Percentiles rank a stretch among this genome's conserved stretches.
phyloP scores from a whole-genome alignment of 176 grass and related monocot genomes.

The Oryza australiensis region DNA sequence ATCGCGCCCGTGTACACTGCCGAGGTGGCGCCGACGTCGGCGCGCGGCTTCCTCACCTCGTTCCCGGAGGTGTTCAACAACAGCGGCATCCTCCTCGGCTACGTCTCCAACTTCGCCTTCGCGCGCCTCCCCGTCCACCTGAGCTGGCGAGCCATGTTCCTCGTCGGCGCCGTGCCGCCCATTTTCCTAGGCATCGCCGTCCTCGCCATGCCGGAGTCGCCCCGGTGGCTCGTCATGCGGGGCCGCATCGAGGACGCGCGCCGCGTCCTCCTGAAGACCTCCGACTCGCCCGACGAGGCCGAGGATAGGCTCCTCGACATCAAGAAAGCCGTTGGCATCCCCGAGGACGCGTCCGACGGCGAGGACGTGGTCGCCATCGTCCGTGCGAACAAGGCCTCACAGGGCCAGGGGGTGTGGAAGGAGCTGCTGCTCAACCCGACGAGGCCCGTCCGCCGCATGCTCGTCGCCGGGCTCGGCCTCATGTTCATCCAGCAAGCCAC shows the following conservation, averaged over 20 bases:
- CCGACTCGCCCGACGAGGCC: constrained; percentile 63
- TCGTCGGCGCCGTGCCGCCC: constrained; percentile 72
- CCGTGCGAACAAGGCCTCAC: constrained; percentile 16
- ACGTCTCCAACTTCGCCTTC: constrained; percentile 97
- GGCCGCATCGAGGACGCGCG: constrained; percentile 73
- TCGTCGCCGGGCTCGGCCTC: constrained; percentile 63
- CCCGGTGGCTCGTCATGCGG: constrained; percentile 93
- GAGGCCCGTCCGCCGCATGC: constrained; percentile 64
- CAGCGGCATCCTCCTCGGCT: constrained; percentile 78
- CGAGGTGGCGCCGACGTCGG: constrained; percentile 76
- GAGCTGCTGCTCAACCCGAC: constrained; percentile 70
- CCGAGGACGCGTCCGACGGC: constrained; percentile 13
- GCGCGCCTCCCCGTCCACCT: constrained; percentile 60
- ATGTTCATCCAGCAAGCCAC: constrained; percentile 96
- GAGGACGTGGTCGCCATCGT: constrained; percentile 36
- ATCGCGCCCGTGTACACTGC: constrained; percentile 89
- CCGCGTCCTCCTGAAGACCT: constrained; percentile 59
- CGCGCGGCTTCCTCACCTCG: constrained; percentile 74
- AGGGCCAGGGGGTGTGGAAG: constrained; percentile 52
- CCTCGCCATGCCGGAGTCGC: constrained; percentile 92
- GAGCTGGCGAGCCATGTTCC: constrained; percentile 90
- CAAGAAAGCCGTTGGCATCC: constrained; percentile 67
- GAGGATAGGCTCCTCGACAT: constrained; percentile 63
- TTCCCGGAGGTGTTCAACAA: constrained; percentile 95
- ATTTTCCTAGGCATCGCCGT: constrained; percentile 73